phyloP scores from a whole-genome alignment of 2,329 filamentous ascomycete species.

The Tolypocladium album region DNA sequence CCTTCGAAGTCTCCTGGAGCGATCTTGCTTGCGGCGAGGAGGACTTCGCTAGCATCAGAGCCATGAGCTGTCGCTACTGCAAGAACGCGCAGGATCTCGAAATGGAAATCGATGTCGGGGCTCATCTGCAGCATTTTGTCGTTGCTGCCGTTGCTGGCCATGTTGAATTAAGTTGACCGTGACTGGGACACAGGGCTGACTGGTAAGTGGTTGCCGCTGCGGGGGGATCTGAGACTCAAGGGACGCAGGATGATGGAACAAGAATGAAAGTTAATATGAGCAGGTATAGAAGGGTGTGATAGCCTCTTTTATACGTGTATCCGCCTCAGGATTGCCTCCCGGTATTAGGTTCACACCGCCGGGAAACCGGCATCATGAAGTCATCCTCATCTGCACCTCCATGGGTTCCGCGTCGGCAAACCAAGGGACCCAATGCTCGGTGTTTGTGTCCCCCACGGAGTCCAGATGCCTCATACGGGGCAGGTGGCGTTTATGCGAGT shows the following conservation, averaged over 20 bases:
- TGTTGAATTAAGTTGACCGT: background rate
- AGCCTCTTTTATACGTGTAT: background rate
- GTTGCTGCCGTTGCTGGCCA: background rate
- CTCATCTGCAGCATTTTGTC: constrained; percentile 8
- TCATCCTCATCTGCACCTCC: background rate
- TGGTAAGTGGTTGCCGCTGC: background rate
- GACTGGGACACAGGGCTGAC: background rate
- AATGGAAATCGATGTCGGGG: constrained; percentile 11
- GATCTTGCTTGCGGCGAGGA: constrained; percentile 17
- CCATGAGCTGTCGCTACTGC: constrained; percentile 3
- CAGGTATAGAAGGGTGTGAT: background rate
- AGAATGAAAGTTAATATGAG: background rate
- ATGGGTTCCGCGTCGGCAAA: background rate
- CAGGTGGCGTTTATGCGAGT: background rate
- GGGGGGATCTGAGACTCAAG: background rate
- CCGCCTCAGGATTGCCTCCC: background rate
- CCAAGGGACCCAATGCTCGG: too few relatives aligned
- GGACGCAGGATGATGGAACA: background rate
- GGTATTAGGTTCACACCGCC: background rate
- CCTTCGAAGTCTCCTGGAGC: constrained; percentile 12
- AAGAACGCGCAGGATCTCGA: constrained; percentile 11
- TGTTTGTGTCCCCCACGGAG: background rate
- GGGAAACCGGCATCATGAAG: background rate
- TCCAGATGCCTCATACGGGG: background rate
- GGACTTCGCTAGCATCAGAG: constrained; percentile 18